Base-by-base conservation (phyloP, 2,329 filamentous ascomycete species). In the Aspergillus hortae region DNA sequence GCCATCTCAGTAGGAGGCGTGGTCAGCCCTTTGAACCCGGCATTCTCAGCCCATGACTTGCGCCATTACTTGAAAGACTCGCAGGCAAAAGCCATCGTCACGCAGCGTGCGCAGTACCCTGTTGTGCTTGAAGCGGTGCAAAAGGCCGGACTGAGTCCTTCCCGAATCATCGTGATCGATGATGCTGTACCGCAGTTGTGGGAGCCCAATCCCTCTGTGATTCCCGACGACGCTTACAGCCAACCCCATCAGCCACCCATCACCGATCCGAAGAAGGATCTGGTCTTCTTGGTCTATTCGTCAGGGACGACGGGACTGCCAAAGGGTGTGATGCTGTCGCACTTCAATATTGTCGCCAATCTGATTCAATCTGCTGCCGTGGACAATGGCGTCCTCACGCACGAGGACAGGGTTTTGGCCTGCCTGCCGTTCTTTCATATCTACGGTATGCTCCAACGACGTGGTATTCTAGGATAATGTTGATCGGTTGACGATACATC, bases 281-380 rank as follows among this genome's bases (percentile, higher is more conserved):
- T 47, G 6, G 48, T 44, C 14, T 61, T 53, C 53, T 49, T 62
- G 23, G 56, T 65, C 1, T 65, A 63, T 44, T 58, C 56, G 17
- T 61, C 57, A 38, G 63, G 63, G 1, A 66, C 63, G 6, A 65
- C 63, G 0, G 62, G 62, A 4, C 45, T 59, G 0, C 61, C 63
- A 3, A 66, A 66, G 54, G 62, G 59, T 4, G 55, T 53, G 10
- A 51, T 49, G 40, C 32, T 57, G 14, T 50, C 45, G 6, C 52
- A 57, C 32, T 17, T 14, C 1, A 57, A 57, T 33, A 42, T 57
- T 9, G 49, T 57, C 3, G 53, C 49, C n/a, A 46, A 46, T 21
- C 10, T 46, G 15, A 32, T 46, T 14, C 44, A 46, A 11, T 35
- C 23, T 4, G 25, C 25, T 12, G 14, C n/a, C 25, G 44, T 32